Base-by-base conservation (phyloP, 257 asterid genomes). In the Solanum ahanhuiri region DNA sequence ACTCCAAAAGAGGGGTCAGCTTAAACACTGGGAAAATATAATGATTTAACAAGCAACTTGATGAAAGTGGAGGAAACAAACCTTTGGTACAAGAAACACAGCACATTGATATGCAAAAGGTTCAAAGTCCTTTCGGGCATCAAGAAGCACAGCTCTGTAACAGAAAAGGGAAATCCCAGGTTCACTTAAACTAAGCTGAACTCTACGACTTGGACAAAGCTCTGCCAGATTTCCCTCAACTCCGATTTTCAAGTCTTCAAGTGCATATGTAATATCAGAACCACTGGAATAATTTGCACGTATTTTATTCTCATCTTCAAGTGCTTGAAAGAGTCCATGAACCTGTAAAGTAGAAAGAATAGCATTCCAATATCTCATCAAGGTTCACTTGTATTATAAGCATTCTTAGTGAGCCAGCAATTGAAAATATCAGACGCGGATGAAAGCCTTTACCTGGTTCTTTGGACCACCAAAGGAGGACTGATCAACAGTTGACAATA, bases 41-140 rank as follows among this genome's bases (percentile, higher is more conserved):
- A 41, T 12, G 7, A 23, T 41, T n/a, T 77, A 41, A 77, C 11
- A 22, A 77, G 83, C 63, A 43, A 10, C 23, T 77, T 43, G 63
- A 23, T 75, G 57, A 23, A 75, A 39, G 22, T 39, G 58, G 34
- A 70, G 54, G 77, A 69, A 33, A 92, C 94, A 84, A 45, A 96
- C 99, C 89, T 91, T 93, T 81, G 99, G 98, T 67, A 97, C 98
- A 85, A 97, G 91, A 92, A 94, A 94, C 86, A 87, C 98, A 86
- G 92, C 98, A 93, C 92, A 97, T 15, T 88, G 90, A 87, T 92
- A 94, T 79, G 87, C 25, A 85, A 95, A 93, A 82, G 94, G 92
- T 69, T 83, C 98, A 79, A 87, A 90, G 12, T 93, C 93, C 77
- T 79, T 87, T 75, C 41, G 87, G 86, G 98, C 98, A 92, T 97